Evolutionary conservation across 768 basidiomycete species (phyloP), one percentile per base, ranked within the genome.

Genomic region (Terana coerulea): DNA sequence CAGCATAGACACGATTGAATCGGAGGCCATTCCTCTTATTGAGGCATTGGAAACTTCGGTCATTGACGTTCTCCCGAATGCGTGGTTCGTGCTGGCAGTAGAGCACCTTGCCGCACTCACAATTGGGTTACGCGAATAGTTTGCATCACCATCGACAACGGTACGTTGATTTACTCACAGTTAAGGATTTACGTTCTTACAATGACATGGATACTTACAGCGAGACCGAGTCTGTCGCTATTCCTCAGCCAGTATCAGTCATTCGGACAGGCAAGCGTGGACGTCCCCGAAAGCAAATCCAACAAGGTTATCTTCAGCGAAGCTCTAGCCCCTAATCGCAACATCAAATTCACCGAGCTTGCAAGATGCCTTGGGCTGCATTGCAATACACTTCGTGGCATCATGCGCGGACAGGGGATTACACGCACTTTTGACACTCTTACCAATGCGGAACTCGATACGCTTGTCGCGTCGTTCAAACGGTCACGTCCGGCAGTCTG

Each of bases 401-500:
- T 7, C 14, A n/a, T 47, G 21, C 8, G 21, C 6, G 15, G 22
- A 7, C 19, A 30, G 11, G 6, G 34, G 7, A 34, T 47, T 24
- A 6, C 11, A 7, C 34, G 25, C 30, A 8, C 19, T 7, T 35
- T 25, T 22, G 6, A 10, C 15, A n/a, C n/a, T 24, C 15, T 47
- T n/a, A 12, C 46, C 21, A 31, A 47, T 22, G 30, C 14, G 15
- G 28, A 30, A 7, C 30, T 47, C 7, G 46, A 47, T 35, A 14
- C 7, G 15, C 7, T 47, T 10, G 31, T 47, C 6, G 6, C 10
- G 22, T 7, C 33, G 12, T 47, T 8, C 21, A 26, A 31, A 15
- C 25, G 17, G 15, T 14, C 30, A 14, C 44, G 36, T 12, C 67
- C 67, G n/a, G 3, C 47, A 57, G 3, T 66, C 67, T n/a, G 68